phyloP scores from a whole-genome alignment of 2,329 filamentous ascomycete species.

The Microdochium bolleyi region DNA sequence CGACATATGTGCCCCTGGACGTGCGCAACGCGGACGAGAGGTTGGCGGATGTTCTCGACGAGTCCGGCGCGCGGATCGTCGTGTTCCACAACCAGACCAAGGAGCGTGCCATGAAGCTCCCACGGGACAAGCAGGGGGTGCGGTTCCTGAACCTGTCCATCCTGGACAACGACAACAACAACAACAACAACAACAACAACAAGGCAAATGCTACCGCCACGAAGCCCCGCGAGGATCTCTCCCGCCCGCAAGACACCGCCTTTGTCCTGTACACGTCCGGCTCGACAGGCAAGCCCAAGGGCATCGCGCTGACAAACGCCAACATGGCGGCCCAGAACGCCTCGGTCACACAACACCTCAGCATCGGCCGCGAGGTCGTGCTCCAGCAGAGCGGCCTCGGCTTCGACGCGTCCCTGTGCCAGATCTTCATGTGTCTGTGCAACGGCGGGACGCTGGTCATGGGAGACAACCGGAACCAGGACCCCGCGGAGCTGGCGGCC shows the following conservation, averaged over 20 bases:
- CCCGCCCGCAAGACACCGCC: conserved; percentile 5
- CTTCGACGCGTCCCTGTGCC: conserved; percentile 1
- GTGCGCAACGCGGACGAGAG: conserved; percentile 9
- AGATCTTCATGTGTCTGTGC: conserved; percentile 3
- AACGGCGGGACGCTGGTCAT: conserved; percentile 1
- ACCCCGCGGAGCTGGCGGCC: conserved; percentile 1
- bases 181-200: background rate
- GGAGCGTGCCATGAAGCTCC: conserved; percentile 14
- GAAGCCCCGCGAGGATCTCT: conserved; percentile 1
- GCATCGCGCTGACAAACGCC: conserved; percentile 13
- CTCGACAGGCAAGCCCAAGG: conserved; percentile 19
- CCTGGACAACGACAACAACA: background rate
- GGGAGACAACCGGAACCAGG: background rate
- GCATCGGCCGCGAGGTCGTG: conserved; percentile 9
- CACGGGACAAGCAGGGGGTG: conserved; percentile 9
- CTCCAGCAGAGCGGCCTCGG: conserved; percentile 9
- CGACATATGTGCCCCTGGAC: conserved; percentile 19
- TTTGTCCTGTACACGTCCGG: conserved; percentile 13
- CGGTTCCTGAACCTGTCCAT: background rate
- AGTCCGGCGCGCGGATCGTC: background rate
- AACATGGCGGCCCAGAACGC: conserved; percentile 1
- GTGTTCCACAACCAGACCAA: conserved; percentile 9
- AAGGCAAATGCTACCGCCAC: background rate
- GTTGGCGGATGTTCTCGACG: conserved; percentile 11
- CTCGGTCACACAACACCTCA: background rate